A percentile compares a stretch with the other conserved stretches of the same genome.
phyloP scores from a whole-genome alignment of 352 stramenopile species.

The Pythium aristosporum region DNA sequence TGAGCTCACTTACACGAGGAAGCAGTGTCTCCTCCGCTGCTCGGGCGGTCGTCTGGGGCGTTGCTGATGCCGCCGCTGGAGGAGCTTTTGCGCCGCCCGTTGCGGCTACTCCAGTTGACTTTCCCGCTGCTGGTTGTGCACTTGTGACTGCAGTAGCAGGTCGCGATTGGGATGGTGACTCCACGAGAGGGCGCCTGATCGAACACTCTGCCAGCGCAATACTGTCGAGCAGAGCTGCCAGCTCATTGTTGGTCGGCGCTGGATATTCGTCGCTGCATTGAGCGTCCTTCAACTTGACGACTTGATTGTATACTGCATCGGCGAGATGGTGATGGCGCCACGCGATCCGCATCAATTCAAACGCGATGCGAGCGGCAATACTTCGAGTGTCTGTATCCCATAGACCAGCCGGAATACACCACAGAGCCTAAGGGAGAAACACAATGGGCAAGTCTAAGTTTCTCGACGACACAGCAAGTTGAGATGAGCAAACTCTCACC shows the following conservation, averaged over 20 bases:
- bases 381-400: slow-evolving; percentile 55
- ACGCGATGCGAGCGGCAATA: slow-evolving; percentile 51
- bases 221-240: slow-evolving; percentile 11
- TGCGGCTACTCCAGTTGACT: not conserved
- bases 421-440: slow-evolving; percentile 21
- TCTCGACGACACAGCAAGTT: not conserved
- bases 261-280: not conserved
- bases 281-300: slow-evolving; percentile 14
- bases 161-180: not conserved
- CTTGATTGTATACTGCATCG: slow-evolving; percentile 14
- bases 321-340: slow-evolving; percentile 26
- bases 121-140: not conserved
- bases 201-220: slow-evolving; percentile 19
- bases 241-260: slow-evolving; percentile 10
- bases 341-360: slow-evolving; percentile 59
- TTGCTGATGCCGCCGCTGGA: not conserved
- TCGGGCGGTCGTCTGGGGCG: slow-evolving; percentile 30
- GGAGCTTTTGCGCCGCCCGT: slow-evolving; percentile 2
- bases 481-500: slow-evolving; percentile 23
- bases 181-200: slow-evolving; percentile 1
- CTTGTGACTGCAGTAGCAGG: slow-evolving; percentile 4
- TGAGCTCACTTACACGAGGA: slow-evolving; percentile 36
- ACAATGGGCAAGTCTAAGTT: not conserved
- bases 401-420: slow-evolving; percentile 22
- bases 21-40: slow-evolving; percentile 12